A percentile compares a stretch with the other conserved stretches of the same genome.
Evolutionary conservation across 371 early-diverging fungal genomes (phyloP).

Genomic region (Rhizopus delemar): DNA sequence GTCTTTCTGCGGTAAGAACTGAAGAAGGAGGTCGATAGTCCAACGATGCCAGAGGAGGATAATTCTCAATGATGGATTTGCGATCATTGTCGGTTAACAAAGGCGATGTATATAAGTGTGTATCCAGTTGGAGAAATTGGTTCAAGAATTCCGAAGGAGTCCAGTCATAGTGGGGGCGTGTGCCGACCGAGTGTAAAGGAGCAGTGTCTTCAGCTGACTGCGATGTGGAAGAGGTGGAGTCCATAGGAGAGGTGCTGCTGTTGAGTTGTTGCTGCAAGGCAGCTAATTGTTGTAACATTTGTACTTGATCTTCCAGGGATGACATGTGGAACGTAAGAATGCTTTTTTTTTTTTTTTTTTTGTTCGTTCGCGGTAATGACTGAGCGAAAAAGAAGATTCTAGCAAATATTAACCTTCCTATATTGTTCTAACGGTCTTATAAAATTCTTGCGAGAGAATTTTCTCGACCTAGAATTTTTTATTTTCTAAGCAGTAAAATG

Average conservation of each 20-base stretch:
- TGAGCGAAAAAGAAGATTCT: neutral
- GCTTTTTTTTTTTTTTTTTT: too few relatives aligned
- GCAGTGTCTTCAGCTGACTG: constrained; percentile 13
- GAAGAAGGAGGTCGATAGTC: constrained; percentile 17
- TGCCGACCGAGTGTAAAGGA: constrained; percentile 2
- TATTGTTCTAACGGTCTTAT: constrained; percentile 1
- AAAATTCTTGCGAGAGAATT: too few relatives aligned
- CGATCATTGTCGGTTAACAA: constrained; percentile 11
- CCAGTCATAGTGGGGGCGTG: constrained; percentile 21
- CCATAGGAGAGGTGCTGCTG: neutral
- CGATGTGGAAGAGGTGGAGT: neutral
- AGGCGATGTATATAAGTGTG: constrained; percentile 1
- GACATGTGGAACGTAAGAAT: neutral
- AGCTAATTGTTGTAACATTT: constrained; percentile 1
- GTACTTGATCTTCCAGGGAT: constrained; percentile 5
- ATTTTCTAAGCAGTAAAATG: too few relatives aligned
- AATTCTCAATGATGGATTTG: constrained; percentile 14
- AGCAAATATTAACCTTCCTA: constrained; percentile 7
- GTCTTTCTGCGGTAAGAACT: constrained; percentile 9
- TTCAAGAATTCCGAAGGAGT: constrained; percentile 5
- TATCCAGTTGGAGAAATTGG: constrained; percentile 3
- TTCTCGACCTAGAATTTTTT: too few relatives aligned
- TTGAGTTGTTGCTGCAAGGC: neutral
- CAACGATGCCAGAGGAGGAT: constrained; percentile 14
- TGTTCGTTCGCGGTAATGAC: constrained; percentile 11